These are phyloP conservation scores for Centella asiatica DNA, from an alignment of 129 eudicot species.

Conservation along the genomic window DNA sequence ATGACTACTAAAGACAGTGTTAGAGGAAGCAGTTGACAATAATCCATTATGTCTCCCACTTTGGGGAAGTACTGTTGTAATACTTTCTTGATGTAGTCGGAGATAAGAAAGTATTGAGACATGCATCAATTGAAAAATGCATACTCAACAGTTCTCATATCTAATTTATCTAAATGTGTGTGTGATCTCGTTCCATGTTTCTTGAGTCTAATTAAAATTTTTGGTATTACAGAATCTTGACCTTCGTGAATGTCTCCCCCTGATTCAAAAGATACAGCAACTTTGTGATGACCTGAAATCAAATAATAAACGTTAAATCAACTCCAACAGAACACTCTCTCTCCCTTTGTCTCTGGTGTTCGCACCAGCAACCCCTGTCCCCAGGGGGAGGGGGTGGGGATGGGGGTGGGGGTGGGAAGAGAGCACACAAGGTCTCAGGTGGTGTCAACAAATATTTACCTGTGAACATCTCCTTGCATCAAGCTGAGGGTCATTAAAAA, in stretches of 20 bases:
- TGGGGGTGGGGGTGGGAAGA: neutral
- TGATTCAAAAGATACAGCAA: slow-evolving; percentile 91
- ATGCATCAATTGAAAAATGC: too few relatives aligned
- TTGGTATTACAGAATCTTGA: slow-evolving; percentile 7
- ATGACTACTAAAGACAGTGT: too few relatives aligned
- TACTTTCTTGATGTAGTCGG: neutral
- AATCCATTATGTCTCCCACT: too few relatives aligned
- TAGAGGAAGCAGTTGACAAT: too few relatives aligned
- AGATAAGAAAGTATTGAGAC: neutral
- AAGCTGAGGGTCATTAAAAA: slow-evolving; percentile 91
- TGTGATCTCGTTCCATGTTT: neutral
- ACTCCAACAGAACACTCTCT: neutral
- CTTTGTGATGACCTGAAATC: slow-evolving; percentile 88
- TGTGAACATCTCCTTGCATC: slow-evolving; percentile 97
- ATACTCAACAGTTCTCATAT: too few relatives aligned
- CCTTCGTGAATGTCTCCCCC: slow-evolving; percentile 94
- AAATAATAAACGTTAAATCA: neutral
- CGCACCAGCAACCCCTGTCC: too few relatives aligned
- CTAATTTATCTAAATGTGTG: neutral
- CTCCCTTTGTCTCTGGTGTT: too few relatives aligned
- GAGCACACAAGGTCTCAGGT: neutral
- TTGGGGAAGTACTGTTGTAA: neutral
- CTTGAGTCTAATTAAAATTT: neutral
- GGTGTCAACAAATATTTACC: slow-evolving; percentile 28
- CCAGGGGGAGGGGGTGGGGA: too few relatives aligned